Conservation (phyloP, 495 filamentous ascomycete genomes). For the Echria macrotheca region DNA sequence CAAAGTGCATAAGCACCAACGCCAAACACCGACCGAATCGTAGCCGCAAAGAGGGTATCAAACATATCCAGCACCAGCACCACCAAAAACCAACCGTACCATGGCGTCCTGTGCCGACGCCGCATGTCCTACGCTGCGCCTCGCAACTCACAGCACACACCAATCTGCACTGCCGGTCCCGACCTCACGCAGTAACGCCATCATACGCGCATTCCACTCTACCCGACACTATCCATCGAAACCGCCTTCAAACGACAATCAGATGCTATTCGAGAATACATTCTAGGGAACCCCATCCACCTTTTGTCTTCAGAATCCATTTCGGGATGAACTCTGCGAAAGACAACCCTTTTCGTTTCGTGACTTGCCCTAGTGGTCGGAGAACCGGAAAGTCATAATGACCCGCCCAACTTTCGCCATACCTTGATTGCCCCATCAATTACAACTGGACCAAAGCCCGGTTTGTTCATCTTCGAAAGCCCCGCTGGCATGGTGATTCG, state of each 20-base stretch:
- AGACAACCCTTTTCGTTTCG: slow-evolving; percentile 18
- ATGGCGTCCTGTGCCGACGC: neutral
- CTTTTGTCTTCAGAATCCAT: slow-evolving; percentile 19
- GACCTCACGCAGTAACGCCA: slow-evolving; percentile 15
- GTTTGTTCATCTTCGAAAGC: too few relatives aligned
- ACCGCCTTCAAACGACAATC: slow-evolving; percentile 29
- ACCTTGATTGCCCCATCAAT: neutral
- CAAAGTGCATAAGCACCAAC: too few relatives aligned
- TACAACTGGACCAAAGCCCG: too few relatives aligned
- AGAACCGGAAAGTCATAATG: too few relatives aligned
- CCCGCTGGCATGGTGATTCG: too few relatives aligned
- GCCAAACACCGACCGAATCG: too few relatives aligned
- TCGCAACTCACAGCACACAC: slow-evolving; percentile 16
- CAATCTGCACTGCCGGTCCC: slow-evolving; percentile 7
- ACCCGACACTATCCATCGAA: slow-evolving; percentile 18
- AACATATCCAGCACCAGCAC: neutral
- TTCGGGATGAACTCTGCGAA: slow-evolving; percentile 11
- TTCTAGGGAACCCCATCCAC: slow-evolving; percentile 33
- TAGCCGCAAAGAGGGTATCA: too few relatives aligned
- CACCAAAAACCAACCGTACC: neutral
- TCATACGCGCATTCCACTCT: slow-evolving; percentile 18
- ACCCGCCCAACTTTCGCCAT: neutral
- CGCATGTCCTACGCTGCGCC: slow-evolving; percentile 14
- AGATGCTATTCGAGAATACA: slow-evolving; percentile 36
- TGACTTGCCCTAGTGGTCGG: slow-evolving; percentile 5